A percentile compares a stretch with the other conserved stretches of the same genome.
Evolutionary conservation across 176 grass and related monocot species (phyloP).

Genomic region (Aechmea fasciata): DNA sequence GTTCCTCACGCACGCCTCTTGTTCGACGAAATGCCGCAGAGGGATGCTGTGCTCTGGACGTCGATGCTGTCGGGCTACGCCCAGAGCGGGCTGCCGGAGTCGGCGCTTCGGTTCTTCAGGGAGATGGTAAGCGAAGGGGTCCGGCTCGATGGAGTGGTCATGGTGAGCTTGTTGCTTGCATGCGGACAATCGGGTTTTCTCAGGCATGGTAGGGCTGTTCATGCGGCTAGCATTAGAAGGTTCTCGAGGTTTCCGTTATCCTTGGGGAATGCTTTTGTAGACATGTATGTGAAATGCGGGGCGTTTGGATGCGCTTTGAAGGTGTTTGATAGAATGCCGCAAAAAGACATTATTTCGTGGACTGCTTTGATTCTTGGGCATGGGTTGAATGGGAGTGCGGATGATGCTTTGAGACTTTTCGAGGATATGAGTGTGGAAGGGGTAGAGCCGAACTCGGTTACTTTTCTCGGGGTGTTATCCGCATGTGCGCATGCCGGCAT

Average conservation of each 20-base stretch:
- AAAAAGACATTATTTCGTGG: conserved; percentile 70
- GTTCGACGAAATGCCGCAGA: conserved; percentile 61
- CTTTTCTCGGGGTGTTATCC: conserved; percentile 62
- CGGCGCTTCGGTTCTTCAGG: conserved; percentile 36
- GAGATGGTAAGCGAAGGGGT: conserved; percentile 30
- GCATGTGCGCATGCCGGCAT: conserved; percentile 58
- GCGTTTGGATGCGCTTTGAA: conserved; percentile 42
- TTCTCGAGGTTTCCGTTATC: conserved; percentile 22
- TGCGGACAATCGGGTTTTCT: conserved; percentile 47
- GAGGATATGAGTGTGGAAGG: conserved; percentile 38
- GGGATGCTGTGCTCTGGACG: conserved; percentile 57
- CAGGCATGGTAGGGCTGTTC: conserved; percentile 36
- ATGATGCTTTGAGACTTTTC: conserved; percentile 41
- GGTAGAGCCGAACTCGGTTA: conserved; percentile 38
- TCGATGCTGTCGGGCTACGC: conserved; percentile 68
- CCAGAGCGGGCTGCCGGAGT: conserved; percentile 28
- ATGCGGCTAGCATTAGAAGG: conserved; percentile 34
- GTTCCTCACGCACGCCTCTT: conserved; percentile 31
- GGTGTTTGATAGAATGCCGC: conserved; percentile 35
- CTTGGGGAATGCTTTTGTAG: conserved; percentile 52
- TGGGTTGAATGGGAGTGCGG: conserved; percentile 48
- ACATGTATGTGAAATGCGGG: conserved; percentile 72
- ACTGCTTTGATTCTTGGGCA: conserved; percentile 62
- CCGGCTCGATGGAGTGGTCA: conserved; percentile 46
- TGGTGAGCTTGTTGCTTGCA: conserved; percentile 60